phyloP scores from a whole-genome alignment of 2,329 filamentous ascomycete species.

The Apiospora pterosperma region DNA sequence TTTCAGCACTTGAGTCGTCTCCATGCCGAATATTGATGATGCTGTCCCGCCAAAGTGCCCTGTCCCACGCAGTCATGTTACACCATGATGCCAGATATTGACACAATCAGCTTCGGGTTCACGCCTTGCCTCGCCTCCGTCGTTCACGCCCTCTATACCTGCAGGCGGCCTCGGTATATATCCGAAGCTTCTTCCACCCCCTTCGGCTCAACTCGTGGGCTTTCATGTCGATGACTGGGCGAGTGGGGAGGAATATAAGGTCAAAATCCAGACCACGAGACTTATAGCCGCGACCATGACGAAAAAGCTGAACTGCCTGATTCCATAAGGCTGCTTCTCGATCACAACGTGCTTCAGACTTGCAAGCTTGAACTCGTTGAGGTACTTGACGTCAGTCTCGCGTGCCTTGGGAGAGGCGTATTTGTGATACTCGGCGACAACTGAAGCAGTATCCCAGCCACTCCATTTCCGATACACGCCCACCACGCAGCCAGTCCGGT shows the following conservation, averaged over 20 bases:
- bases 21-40: conserved; percentile 22
- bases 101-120: neutral
- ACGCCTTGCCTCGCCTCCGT: neutral
- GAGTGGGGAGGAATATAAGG: neutral
- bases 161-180: neutral
- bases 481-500: conserved; percentile 87
- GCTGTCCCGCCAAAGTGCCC: neutral
- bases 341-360: conserved; percentile 35
- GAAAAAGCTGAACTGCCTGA: conserved; percentile 36
- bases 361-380: conserved; percentile 45
- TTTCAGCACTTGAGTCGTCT: conserved; percentile 57
- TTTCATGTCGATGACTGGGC: neutral
- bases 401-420: conserved; percentile 61
- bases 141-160: neutral
- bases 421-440: conserved; percentile 69
- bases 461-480: conserved; percentile 72
- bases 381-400: conserved; percentile 58
- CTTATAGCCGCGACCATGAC: conserved; percentile 26
- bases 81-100: neutral
- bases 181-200: neutral
- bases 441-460: conserved; percentile 59
- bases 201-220: neutral
- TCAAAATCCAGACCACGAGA: conserved; percentile 33
- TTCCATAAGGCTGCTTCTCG: conserved; percentile 19
- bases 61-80: neutral